A percentile compares a stretch with the other conserved stretches of the same genome.
Conservation (phyloP, 2,329 filamentous ascomycete species). For the Exserohilum turcica region DNA sequence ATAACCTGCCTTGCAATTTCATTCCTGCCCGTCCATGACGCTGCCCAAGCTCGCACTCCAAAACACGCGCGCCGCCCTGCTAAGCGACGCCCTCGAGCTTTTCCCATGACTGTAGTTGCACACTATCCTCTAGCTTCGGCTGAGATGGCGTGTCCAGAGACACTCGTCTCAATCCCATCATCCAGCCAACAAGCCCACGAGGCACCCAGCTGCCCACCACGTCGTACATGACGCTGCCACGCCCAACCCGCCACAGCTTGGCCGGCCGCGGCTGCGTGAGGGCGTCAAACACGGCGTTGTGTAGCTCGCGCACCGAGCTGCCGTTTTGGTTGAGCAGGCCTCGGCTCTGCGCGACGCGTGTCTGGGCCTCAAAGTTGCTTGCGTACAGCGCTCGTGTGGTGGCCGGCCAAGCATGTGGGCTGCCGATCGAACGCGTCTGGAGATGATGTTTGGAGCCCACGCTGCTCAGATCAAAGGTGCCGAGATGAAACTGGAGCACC, state of each 20-base stretch:
- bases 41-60: no score
- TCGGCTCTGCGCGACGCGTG: slow-evolving; percentile 52
- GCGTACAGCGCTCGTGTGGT: slow-evolving; percentile 44
- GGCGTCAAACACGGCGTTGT: slow-evolving; percentile 89
- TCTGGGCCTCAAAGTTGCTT: slow-evolving; percentile 47
- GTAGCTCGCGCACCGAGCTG: slow-evolving; percentile 76
- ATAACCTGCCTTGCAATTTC: slow-evolving; percentile 1
- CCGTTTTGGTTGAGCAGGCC: slow-evolving; percentile 63
- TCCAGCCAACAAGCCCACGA: slow-evolving; percentile 80
- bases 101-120: slow-evolving; percentile 51
- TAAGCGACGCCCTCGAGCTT: slow-evolving; percentile 46
- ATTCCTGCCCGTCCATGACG: slow-evolving; percentile 3
- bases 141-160: slow-evolving; percentile 37
- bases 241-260: slow-evolving; percentile 76
- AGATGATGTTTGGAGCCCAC: slow-evolving; percentile 55
- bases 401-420: slow-evolving; percentile 47
- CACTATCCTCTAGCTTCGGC: slow-evolving; percentile 51
- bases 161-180: slow-evolving; percentile 79
- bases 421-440: slow-evolving; percentile 41
- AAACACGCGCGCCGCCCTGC: no score
- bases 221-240: slow-evolving; percentile 82
- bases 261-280: slow-evolving; percentile 67
- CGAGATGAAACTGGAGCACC: slow-evolving; percentile 86
- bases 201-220: slow-evolving; percentile 84
- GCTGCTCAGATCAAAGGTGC: slow-evolving; percentile 82